Evolutionary conservation across 495 filamentous ascomycete species (phyloP).

Genomic region (Trichoderma gamsii): DNA sequence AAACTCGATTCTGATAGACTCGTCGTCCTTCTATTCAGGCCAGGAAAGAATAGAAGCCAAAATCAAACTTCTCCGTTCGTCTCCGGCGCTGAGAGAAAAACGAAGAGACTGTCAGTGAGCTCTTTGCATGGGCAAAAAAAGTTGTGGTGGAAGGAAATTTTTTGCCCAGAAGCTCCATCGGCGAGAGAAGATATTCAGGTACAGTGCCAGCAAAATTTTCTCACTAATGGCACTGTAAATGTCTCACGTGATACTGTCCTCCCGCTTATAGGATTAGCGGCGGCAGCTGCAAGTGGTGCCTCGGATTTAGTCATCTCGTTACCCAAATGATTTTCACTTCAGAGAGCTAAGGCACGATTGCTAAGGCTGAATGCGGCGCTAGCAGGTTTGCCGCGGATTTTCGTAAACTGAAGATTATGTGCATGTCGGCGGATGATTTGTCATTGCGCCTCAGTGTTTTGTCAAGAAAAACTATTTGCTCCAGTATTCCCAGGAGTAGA

Average conservation of each 20-base stretch:
- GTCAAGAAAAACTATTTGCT: too few relatives aligned
- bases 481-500: too few relatives aligned
- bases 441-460: not conserved
- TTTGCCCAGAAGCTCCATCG: not conserved
- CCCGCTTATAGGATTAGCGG: slow-evolving; percentile 12
- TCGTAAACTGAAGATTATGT: not conserved
- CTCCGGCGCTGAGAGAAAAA: not conserved
- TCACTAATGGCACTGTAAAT: not conserved
- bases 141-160: slow-evolving; percentile 19
- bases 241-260: not conserved
- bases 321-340: not conserved
- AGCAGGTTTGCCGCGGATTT: not conserved
- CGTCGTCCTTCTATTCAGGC: too few relatives aligned
- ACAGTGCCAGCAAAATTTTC: slow-evolving; percentile 12
- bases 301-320: not conserved
- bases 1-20: too few relatives aligned
- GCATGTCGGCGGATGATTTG: not conserved
- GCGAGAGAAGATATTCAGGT: slow-evolving; percentile 15
- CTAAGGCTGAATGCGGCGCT: slow-evolving; percentile 8
- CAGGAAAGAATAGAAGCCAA: too few relatives aligned
- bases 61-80: not conserved
- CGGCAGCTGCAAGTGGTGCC: not conserved
- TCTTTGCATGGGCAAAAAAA: slow-evolving; percentile 21
- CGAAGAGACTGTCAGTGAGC: not conserved
- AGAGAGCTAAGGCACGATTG: not conserved